Base-by-base conservation (phyloP, 208 protist species). In the Trypanosoma brucei region DNA sequence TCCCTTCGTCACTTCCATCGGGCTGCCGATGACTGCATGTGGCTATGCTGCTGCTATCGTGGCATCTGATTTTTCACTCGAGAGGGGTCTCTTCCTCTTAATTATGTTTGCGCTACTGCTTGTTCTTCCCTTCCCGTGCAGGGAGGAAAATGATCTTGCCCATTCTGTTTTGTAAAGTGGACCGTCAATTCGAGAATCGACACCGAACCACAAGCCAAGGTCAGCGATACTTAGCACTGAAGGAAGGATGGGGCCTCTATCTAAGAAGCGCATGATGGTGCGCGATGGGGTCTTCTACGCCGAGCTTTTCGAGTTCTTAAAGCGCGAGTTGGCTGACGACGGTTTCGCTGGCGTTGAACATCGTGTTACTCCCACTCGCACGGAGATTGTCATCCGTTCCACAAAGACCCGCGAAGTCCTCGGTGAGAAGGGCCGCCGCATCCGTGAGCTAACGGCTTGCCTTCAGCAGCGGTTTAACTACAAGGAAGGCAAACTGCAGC, bases 291-390 rank as follows among this genome's bases (percentile, higher is more conserved):
- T 99, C 35, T 99, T 99, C 89, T 98, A 98, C 85, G 98, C 98
- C 64, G 99, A 99, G 87, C 93, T 99, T 53, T 99, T 99, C 85
- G 98, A 99, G 82, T 98, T 99, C 62, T 85, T 99, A 45, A 98
- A 95, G 66, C 87, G 97, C 71, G 98, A 99, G 85, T 92, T 99
- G 30, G 91, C 91, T 56, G 97, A 99, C 76, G 98, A 98, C 56
- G 98, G 97, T 70, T 95, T 93, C 83, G 88, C 85, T 52, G 98
- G 98, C 54, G 97, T 99, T 30, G 96, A 99, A 77, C 89, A 99
- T 72, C 93, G 97, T 68, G 83, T 94, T 31, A 99, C 97, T 33
- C 94, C 97, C 66, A 79, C 76, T 58, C 88, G 93, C 72, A 99
- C 97, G 37, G 97, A 99, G 87, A 98, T 99, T 71, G 97, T 99